Conservation (phyloP, 768 basidiomycete species). For the Phaffia australis region DNA sequence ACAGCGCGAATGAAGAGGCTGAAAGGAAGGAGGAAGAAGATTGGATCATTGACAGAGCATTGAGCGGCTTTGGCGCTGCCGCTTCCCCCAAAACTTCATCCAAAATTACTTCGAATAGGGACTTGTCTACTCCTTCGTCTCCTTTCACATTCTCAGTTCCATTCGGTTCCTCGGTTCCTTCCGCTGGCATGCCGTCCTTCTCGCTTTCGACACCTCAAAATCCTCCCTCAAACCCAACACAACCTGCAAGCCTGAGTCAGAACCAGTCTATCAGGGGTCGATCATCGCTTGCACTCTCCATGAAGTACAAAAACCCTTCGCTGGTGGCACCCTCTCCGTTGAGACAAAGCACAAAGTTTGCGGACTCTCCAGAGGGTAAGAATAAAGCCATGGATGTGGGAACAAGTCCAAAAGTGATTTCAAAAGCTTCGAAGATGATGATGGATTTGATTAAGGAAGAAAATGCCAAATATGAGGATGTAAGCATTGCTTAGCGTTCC, state of each 20-base stretch:
- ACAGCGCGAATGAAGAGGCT: not conserved
- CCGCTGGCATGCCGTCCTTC: conserved; percentile 1
- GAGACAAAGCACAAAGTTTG: conserved; percentile 20
- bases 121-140: not conserved
- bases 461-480: conserved; percentile 7
- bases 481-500: not conserved
- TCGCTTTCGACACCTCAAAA: not conserved
- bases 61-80: conserved; percentile 3
- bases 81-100: not conserved
- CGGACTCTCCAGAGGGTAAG: conserved; percentile 13
- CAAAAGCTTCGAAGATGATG: conserved; percentile 14
- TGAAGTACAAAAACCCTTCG: conserved; percentile 8
- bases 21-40: not conserved
- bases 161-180: not conserved
- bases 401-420: conserved; percentile 6
- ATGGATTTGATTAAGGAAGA: conserved; percentile 20
- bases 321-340: conserved; percentile 22
- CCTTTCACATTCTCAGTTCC: conserved; percentile 1
- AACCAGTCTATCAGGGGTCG: not conserved
- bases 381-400: conserved; percentile 1
- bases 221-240: not conserved
- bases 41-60: conserved; percentile 4
- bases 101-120: no score
- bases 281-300: not conserved
- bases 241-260: not conserved